These are phyloP conservation scores for Claviceps monticola DNA, from an alignment of 2,329 filamentous ascomycete genomes.

Conservation along the genomic window DNA sequence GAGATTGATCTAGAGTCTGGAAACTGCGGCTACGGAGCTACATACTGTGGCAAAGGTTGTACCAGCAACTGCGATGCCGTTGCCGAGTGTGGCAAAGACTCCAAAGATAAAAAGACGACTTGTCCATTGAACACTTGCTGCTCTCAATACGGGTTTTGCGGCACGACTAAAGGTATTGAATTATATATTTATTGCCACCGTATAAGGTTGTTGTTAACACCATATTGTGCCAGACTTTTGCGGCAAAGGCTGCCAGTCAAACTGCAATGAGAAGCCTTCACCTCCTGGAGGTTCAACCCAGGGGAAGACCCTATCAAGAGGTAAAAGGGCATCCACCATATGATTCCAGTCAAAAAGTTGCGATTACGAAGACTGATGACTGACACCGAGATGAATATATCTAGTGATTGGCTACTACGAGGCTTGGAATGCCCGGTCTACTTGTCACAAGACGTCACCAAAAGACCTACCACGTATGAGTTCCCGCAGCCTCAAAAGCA, in stretches of 20 bases:
- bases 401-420: conserved; percentile 11
- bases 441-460: conserved; percentile 1
- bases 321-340: neutral
- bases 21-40: conserved; percentile 1
- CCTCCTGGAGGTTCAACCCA: neutral
- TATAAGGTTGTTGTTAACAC: neutral
- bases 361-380: neutral
- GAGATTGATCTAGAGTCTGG: neutral
- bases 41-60: conserved; percentile 1
- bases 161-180: conserved; percentile 1
- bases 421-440: conserved; percentile 4
- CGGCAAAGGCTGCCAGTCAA: conserved; percentile 8
- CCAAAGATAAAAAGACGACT: conserved; percentile 7
- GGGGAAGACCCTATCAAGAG: neutral
- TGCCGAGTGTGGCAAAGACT: conserved; percentile 18
- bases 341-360: neutral
- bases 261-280: conserved; percentile 7
- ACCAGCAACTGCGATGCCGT: conserved; percentile 9
- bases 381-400: neutral
- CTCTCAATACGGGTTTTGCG: conserved; percentile 6
- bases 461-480: neutral
- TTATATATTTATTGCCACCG: neutral
- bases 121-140: conserved; percentile 25
- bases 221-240: conserved; percentile 10
- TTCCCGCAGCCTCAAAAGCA: neutral